Percentiles rank a stretch among this genome's conserved stretches.
Conservation (phyloP, 2,329 filamentous ascomycete species). For the Paracorniculantispora psalliotae region DNA sequence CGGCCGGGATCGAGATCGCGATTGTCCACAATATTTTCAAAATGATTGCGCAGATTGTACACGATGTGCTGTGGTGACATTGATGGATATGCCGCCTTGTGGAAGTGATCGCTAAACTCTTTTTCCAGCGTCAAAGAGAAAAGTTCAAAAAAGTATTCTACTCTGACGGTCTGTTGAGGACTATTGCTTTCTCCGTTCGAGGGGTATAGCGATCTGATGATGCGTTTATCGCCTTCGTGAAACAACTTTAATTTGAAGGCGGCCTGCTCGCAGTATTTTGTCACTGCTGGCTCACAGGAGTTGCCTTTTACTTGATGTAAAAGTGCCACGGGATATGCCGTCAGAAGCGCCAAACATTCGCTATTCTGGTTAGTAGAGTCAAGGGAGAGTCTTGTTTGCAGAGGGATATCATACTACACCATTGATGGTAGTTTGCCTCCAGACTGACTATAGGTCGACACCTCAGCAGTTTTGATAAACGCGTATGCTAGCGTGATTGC, state of each 20-base stretch:
- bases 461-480: slow-evolving; percentile 20
- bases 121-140: slow-evolving; percentile 23
- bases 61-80: slow-evolving; percentile 22
- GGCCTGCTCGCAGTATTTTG: slow-evolving; percentile 20
- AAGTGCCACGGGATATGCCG: slow-evolving; percentile 24
- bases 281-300: slow-evolving; percentile 21
- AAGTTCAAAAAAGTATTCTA: slow-evolving; percentile 24
- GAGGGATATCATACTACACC: slow-evolving; percentile 19
- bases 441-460: not conserved
- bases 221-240: slow-evolving; percentile 5
- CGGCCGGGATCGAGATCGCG: slow-evolving; percentile 17
- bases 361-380: slow-evolving; percentile 17
- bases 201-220: not conserved
- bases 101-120: slow-evolving; percentile 17
- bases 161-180: slow-evolving; percentile 1
- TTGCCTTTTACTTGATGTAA: slow-evolving; percentile 22
- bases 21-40: slow-evolving; percentile 23
- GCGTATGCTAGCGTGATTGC: slow-evolving; percentile 18
- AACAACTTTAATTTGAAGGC: slow-evolving; percentile 18
- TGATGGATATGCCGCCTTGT: slow-evolving; percentile 14
- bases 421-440: slow-evolving; percentile 17
- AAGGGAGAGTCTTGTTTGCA: not conserved
- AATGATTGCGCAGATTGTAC: slow-evolving; percentile 23
- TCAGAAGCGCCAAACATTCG: slow-evolving; percentile 23
- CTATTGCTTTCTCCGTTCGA: not conserved